Evolutionary conservation across 1,139 yeast species (phyloP), one percentile per base, ranked within the genome.

Genomic region (Torulaspora globosa): DNA sequence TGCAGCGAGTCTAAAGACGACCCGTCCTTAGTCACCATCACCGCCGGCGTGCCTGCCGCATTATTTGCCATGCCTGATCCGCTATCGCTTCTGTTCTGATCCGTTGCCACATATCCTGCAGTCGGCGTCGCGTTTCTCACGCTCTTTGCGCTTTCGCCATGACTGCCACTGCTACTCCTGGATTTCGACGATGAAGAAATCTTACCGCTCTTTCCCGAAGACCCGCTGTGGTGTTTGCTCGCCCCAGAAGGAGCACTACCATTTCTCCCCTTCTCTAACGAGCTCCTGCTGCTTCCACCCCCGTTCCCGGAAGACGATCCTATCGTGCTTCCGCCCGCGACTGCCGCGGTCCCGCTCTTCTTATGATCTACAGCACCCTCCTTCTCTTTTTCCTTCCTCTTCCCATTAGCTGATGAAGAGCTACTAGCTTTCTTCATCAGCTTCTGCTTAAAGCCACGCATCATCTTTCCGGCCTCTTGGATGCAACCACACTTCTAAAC

Each of bases 401-500:
- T 55, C 45, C 57, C 57, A 36, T 41, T 50, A 30, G 51, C 45
- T 23, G 58, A 50, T 9, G 64, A 55, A 31, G 62, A 58, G 33
- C 65, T 66, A 24, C 65, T 55, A 14, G 67, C 60, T 56, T 60
- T 62, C 58, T 61, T 62, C 37, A 61, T 62, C 50, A 62, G 50
- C 52, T 71, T 68, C 56, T 71, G 74, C 56, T 70, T 71, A 53
- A 71, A 70, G 36, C 74, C 74, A 58, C 72, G 72, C 74, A 71
- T 71, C 74, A 71, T 71, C 56, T 66, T 69, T 31, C 36, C 19
- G 8, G 23, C n/a, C 23, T 16, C n/a, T 16, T 11, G 7, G 21
- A 15, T 16, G 34, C 34, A 31, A 31, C 34, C 34, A 9, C 23
- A 15, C 34, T 30, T 15, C 6, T 30, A 16, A n/a, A 14, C 15